Conservation (phyloP, 805 yeast species). For the Hyphopichia homilentoma region DNA sequence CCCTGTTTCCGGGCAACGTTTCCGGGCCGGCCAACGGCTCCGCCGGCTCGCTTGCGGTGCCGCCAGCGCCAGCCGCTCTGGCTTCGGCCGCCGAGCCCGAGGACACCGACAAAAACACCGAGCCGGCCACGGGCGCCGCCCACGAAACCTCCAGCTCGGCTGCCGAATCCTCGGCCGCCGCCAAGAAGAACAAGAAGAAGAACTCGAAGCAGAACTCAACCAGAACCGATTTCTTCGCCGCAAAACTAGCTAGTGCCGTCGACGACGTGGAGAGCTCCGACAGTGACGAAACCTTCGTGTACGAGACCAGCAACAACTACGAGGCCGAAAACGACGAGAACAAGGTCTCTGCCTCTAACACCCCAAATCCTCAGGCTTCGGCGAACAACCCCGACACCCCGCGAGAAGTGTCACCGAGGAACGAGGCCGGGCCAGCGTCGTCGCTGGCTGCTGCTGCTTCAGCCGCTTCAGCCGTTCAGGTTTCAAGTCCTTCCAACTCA, state of each 20-base stretch:
- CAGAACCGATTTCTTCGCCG: constrained; percentile 91
- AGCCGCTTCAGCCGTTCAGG: no score
- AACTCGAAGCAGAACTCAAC: constrained; percentile 54
- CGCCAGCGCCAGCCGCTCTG: neutral
- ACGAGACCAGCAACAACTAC: constrained; percentile 51
- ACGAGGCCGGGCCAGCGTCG: no score
- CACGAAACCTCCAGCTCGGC: neutral
- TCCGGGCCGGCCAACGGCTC: neutral
- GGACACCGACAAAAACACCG: neutral
- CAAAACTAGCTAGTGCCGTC: constrained; percentile 89
- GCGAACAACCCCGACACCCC: no score
- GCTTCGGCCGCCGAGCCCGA: neutral
- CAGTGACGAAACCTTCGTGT: constrained; percentile 94
- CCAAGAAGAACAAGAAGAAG: constrained; percentile 22
- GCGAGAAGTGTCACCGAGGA: no score
- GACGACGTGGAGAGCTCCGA: constrained; percentile 86
- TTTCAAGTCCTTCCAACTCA: no score
- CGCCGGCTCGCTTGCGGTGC: neutral
- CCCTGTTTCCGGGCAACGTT: constrained; percentile 13
- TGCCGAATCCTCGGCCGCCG: constrained; percentile 3
- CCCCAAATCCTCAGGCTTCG: no score
- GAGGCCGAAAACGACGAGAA: constrained; percentile 9
- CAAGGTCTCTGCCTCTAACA: no score
- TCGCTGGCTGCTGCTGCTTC: no score
- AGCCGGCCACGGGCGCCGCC: constrained; percentile 1